Evolutionary conservation across 1,284 basidiomycete species (phyloP).

Genomic region (Naganishia cerealis): DNA sequence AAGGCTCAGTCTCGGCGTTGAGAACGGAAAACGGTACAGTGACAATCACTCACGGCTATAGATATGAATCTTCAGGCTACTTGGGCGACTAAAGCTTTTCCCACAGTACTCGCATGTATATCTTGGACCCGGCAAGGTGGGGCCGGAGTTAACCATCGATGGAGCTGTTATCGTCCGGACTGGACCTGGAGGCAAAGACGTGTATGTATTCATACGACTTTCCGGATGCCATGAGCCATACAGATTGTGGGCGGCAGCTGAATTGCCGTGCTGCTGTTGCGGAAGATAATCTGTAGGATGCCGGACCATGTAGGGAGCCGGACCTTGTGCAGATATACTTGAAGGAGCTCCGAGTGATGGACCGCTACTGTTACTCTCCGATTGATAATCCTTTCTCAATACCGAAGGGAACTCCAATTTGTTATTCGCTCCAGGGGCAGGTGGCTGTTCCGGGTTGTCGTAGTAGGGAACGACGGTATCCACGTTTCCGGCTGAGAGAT

Average conservation of each 20-base stretch:
- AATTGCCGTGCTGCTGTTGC: background rate
- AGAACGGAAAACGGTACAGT: background rate
- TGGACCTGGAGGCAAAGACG: slow-evolving; percentile 1
- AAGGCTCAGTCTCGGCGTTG: background rate
- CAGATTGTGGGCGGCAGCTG: background rate
- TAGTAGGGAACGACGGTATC: slow-evolving; percentile 5
- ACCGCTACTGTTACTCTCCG: background rate
- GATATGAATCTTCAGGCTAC: slow-evolving; percentile 33
- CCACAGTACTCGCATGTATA: slow-evolving; percentile 34
- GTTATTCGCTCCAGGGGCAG: background rate
- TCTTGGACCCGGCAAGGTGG: slow-evolving; percentile 29
- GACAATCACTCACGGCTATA: slow-evolving; percentile 30
- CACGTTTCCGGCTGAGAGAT: background rate
- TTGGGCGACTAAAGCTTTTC: slow-evolving; percentile 34
- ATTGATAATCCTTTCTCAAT: slow-evolving; percentile 3
- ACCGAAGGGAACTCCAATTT: slow-evolving; percentile 5
- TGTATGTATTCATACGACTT: background rate
- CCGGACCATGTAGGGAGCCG: background rate
- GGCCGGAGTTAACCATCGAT: background rate
- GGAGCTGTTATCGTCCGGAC: slow-evolving; percentile 7
- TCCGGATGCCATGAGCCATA: slow-evolving; percentile 7
- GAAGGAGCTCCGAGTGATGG: background rate
- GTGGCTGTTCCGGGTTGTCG: slow-evolving; percentile 4
- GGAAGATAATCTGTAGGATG: background rate
- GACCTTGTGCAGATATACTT: background rate